Conservation (phyloP, 768 basidiomycete species). For the Cubamyces sp. region DNA sequence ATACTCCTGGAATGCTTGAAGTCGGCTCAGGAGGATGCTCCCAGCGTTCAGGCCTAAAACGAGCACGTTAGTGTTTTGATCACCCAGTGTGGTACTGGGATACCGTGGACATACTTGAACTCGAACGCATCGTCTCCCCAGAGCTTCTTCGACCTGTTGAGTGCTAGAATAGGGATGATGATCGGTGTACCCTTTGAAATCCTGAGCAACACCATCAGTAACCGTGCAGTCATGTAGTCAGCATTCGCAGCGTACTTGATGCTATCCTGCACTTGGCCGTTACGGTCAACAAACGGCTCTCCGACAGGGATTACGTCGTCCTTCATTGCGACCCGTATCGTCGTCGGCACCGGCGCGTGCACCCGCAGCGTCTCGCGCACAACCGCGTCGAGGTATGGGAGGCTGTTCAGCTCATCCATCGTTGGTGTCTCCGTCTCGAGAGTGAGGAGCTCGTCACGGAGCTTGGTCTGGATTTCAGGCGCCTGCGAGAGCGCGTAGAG, state of each 20-base stretch:
- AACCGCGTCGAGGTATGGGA: constrained; percentile 72
- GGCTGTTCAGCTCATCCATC: constrained; percentile 66
- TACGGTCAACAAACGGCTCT: constrained; percentile 33
- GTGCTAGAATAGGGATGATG: constrained; percentile 51
- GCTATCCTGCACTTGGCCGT: constrained; percentile 24
- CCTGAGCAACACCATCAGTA: constrained; percentile 2
- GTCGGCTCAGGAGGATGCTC: constrained; percentile 58
- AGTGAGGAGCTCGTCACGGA: constrained; percentile 43
- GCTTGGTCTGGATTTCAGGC: constrained; percentile 39
- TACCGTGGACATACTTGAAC: constrained; percentile 48
- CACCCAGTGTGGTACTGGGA: background rate
- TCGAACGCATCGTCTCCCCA: constrained; percentile 67
- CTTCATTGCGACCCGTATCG: constrained; percentile 47
- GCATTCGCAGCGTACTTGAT: too few species aligned
- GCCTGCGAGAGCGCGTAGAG: constrained; percentile 42
- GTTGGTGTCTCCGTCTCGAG: constrained; percentile 50
- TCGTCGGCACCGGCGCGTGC: constrained; percentile 53
- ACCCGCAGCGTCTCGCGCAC: constrained; percentile 62
- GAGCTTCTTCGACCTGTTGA: constrained; percentile 55
- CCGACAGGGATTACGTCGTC: constrained; percentile 59
- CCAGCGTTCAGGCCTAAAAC: constrained; percentile 66
- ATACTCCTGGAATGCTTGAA: constrained; percentile 57
- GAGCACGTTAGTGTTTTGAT: background rate
- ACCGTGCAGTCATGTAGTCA: too few species aligned
- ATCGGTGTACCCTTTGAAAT: constrained; percentile 36